phyloP scores from a whole-genome alignment of 495 filamentous ascomycete genomes.

The Daldinia decipiens region DNA sequence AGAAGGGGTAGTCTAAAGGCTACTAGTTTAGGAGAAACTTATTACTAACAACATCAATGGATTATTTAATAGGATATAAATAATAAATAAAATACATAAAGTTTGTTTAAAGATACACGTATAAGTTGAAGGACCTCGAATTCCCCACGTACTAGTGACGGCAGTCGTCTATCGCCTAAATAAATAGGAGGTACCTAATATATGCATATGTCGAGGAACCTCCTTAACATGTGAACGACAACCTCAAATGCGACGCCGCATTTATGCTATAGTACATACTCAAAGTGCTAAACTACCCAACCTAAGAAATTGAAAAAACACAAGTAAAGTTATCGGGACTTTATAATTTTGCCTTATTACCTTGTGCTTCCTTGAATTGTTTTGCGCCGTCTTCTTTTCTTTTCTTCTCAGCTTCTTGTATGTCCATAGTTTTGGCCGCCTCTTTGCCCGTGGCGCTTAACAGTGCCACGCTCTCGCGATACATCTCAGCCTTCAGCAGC shows the following conservation, averaged over 20 bases:
- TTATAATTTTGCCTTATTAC: slow-evolving; percentile 59
- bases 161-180: slow-evolving; percentile 2
- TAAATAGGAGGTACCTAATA: no score
- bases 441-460: slow-evolving; percentile 57
- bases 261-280: background rate
- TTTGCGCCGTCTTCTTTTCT: slow-evolving; percentile 56
- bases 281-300: background rate
- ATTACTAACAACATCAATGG: no score
- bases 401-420: slow-evolving; percentile 53
- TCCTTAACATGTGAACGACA: background rate
- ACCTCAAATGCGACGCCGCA: background rate
- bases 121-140: background rate
- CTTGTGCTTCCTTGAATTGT: slow-evolving; percentile 52
- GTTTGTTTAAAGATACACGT: background rate
- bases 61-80: background rate
- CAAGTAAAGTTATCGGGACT: background rate
- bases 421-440: background rate
- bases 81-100: background rate
- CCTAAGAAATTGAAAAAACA: background rate
- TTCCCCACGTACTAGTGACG: slow-evolving; percentile 13
- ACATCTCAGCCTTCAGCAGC: slow-evolving; percentile 77
- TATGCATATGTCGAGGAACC: no score
- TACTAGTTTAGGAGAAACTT: no score
- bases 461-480: slow-evolving; percentile 65
- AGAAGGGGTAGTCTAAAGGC: no score